These are phyloP conservation scores for Scleromitrula shiraiana DNA, from an alignment of 2,329 filamentous ascomycete species.

Conservation along the genomic window DNA sequence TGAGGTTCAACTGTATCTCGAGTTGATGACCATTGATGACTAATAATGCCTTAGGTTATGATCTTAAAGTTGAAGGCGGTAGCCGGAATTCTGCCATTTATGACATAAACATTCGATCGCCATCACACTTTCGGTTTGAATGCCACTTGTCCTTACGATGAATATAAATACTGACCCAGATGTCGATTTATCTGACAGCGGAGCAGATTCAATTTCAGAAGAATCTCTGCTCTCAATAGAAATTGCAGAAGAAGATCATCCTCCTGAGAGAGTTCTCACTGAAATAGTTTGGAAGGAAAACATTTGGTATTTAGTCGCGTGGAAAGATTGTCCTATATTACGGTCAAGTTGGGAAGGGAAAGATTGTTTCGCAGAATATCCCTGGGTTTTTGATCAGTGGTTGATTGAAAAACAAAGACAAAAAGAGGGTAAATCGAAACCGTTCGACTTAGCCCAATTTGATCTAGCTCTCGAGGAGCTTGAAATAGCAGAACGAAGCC, in stretches of 20 bases:
- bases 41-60: neutral
- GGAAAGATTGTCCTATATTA: slow-evolving; percentile 28
- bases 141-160: slow-evolving; percentile 28
- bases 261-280: slow-evolving; percentile 26
- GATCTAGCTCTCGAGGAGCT: slow-evolving; percentile 21
- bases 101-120: neutral
- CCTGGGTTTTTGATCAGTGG: slow-evolving; percentile 25
- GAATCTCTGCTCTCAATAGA: slow-evolving; percentile 29
- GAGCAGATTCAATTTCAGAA: slow-evolving; percentile 18
- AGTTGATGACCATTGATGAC: neutral
- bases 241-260: slow-evolving; percentile 27
- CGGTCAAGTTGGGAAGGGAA: slow-evolving; percentile 28
- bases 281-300: slow-evolving; percentile 21
- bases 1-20: neutral
- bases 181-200: slow-evolving; percentile 19
- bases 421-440: slow-evolving; percentile 24
- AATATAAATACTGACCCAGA: slow-evolving; percentile 12
- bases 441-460: slow-evolving; percentile 26
- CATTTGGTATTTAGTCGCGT: slow-evolving; percentile 29
- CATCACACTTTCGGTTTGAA: neutral
- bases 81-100: neutral
- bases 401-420: slow-evolving; percentile 23
- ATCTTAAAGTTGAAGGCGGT: no score
- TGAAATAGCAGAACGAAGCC: no score
- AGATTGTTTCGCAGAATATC: slow-evolving; percentile 18